These are phyloP conservation scores for Lagenidium giganteum DNA, from an alignment of 352 stramenopile species.

Conservation along the genomic window DNA sequence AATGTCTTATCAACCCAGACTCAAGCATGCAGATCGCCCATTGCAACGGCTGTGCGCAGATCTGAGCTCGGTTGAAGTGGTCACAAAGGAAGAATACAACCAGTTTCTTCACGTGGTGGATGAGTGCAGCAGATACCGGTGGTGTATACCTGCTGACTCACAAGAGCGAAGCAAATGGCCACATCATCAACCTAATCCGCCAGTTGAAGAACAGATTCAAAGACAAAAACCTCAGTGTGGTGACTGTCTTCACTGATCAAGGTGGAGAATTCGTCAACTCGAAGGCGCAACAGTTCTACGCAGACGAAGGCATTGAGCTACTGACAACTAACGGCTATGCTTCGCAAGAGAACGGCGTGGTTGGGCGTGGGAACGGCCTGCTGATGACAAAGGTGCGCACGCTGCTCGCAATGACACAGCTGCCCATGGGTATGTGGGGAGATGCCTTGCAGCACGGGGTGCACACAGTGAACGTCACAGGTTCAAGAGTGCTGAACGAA, in stretches of 20 bases:
- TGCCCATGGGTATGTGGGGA: constrained; percentile 10
- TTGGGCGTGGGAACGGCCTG: constrained; percentile 2
- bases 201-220: constrained; percentile 1
- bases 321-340: constrained; percentile 8
- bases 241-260: constrained; percentile 8
- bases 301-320: background rate
- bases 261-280: constrained; percentile 10
- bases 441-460: constrained; percentile 6
- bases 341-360: constrained; percentile 11
- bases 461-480: constrained; percentile 7
- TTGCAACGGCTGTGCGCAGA: background rate
- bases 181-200: background rate
- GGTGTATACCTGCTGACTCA: constrained; percentile 8
- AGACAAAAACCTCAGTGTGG: background rate
- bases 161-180: constrained; percentile 1
- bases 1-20: background rate
- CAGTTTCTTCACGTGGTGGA: too few species aligned
- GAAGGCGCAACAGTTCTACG: constrained; percentile 1
- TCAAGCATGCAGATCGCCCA: background rate
- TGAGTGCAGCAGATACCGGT: too few species aligned
- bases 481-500: background rate
- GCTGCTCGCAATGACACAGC: constrained; percentile 7
- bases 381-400: constrained; percentile 4
- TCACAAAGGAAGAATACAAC: too few species aligned
- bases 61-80: background rate